phyloP scores from a whole-genome alignment of 2,329 filamentous ascomycete species.

The Ilyonectria mors-panacis region DNA sequence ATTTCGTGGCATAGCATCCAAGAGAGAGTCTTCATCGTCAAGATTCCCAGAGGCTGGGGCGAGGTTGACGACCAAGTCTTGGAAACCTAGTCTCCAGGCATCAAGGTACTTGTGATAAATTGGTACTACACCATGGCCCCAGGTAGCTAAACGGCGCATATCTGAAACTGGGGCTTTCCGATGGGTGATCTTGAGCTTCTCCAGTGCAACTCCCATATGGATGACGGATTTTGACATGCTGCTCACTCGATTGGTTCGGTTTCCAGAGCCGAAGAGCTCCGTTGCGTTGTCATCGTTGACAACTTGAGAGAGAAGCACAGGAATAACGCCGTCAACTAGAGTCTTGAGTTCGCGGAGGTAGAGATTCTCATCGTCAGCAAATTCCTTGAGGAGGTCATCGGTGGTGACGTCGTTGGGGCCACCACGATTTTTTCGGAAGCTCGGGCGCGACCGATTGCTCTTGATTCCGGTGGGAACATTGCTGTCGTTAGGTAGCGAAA shows the following conservation, averaged over 20 bases:
- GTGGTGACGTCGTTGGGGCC: conserved; percentile 78
- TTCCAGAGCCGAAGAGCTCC: conserved; percentile 75
- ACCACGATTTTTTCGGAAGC: conserved; percentile 81
- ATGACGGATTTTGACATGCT: conserved; percentile 88
- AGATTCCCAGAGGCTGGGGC: conserved; percentile 72
- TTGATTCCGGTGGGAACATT: conserved; percentile 71
- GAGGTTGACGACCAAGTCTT: conserved; percentile 94
- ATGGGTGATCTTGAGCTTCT: conserved; percentile 86
- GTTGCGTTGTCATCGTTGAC: conserved; percentile 78
- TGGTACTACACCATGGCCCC: conserved; percentile 84
- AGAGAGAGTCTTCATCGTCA: conserved; percentile 73
- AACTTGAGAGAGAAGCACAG: conserved; percentile 89
- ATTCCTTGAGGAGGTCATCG: conserved; percentile 83
- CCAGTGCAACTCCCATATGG: conserved; percentile 91
- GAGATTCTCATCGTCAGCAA: conserved; percentile 86
- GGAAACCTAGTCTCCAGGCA: conserved; percentile 93
- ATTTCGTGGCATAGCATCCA: conserved; percentile 73
- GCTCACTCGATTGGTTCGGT: conserved; percentile 67
- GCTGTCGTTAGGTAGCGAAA: conserved; percentile 78
- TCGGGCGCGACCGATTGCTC: conserved; percentile 83
- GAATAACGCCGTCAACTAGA: conserved; percentile 93
- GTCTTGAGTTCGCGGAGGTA: conserved; percentile 94
- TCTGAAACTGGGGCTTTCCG: conserved; percentile 83
- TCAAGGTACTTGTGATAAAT: conserved; percentile 89
- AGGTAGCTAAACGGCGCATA: conserved; percentile 79